Evolutionary conservation across 495 filamentous ascomycete species (phyloP).

Genomic region (Penicillium samsonianum): DNA sequence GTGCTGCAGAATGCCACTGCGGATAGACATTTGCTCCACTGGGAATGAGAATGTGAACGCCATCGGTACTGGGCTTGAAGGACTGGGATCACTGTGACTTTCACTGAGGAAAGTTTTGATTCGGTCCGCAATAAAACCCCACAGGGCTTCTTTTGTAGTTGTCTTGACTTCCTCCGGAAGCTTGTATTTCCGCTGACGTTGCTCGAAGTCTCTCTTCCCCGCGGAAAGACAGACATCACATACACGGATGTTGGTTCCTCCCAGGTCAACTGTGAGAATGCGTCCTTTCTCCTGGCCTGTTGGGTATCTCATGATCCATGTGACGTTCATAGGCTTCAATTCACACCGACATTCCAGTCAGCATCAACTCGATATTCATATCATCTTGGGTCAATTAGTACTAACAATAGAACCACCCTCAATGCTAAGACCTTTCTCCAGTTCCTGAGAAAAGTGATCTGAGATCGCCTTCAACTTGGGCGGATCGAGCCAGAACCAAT

Average conservation of each 20-base stretch:
- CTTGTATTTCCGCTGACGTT: constrained; percentile 88
- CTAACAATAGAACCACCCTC: constrained; percentile 86
- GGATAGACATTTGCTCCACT: constrained; percentile 82
- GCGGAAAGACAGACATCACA: constrained; percentile 83
- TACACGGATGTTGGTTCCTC: constrained; percentile 90
- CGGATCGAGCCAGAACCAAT: constrained; percentile 69
- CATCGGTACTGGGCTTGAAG: constrained; percentile 60
- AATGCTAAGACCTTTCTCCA: constrained; percentile 75
- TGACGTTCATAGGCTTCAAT: constrained; percentile 88
- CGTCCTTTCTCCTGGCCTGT: constrained; percentile 80
- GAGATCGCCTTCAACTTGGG: constrained; percentile 85
- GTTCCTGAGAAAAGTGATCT: constrained; percentile 76
- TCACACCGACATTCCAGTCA: constrained; percentile 4
- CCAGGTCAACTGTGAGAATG: constrained; percentile 89
- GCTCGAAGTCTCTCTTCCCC: constrained; percentile 84
- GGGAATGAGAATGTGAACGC: constrained; percentile 97
- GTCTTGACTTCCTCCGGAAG: constrained; percentile 87
- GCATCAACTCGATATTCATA: neutral
- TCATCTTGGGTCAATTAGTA: constrained; percentile 14
- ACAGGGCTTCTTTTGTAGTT: constrained; percentile 77
- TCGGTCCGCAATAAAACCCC: constrained; percentile 91
- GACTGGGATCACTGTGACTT: constrained; percentile 62
- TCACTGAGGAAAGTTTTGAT: constrained; percentile 81
- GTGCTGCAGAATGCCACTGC: constrained; percentile 83
- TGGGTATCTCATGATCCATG: constrained; percentile 87